phyloP scores from a whole-genome alignment of 1,284 basidiomycete species.

The Ceratobasidium sp. region DNA sequence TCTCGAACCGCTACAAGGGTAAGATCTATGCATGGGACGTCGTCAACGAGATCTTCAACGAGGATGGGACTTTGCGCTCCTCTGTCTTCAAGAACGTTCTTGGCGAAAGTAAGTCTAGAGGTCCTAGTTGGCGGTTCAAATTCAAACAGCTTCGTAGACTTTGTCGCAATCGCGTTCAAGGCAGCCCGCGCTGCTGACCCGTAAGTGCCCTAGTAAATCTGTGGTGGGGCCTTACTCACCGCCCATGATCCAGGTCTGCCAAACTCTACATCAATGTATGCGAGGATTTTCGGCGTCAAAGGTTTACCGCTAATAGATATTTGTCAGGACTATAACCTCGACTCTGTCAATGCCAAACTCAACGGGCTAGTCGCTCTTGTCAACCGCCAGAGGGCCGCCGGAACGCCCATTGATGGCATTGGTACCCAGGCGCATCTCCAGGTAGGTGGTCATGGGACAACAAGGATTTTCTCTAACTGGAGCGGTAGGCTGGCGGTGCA shows the following conservation, averaged over 20 bases:
- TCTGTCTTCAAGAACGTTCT: slow-evolving; percentile 52
- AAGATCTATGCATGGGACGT: slow-evolving; percentile 57
- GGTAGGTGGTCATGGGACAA: background rate
- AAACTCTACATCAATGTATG: slow-evolving; percentile 24
- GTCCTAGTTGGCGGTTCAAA: too few species aligned
- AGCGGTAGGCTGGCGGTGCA: slow-evolving; percentile 38
- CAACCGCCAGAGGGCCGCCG: slow-evolving; percentile 53
- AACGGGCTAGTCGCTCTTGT: slow-evolving; percentile 61
- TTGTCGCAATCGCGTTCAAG: slow-evolving; percentile 22
- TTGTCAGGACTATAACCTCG: slow-evolving; percentile 35
- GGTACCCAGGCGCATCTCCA: slow-evolving; percentile 54
- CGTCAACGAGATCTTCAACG: slow-evolving; percentile 52
- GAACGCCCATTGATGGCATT: slow-evolving; percentile 63
- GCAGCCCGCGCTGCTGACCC: slow-evolving; percentile 9
- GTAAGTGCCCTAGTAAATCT: background rate
- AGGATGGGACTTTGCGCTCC: slow-evolving; percentile 51
- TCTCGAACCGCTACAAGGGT: slow-evolving; percentile 53
- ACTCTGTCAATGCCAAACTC: slow-evolving; percentile 55
- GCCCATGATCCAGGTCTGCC: background rate
- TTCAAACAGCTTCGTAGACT: too few species aligned
- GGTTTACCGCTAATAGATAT: background rate
- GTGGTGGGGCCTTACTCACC: background rate
- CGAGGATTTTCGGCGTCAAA: background rate
- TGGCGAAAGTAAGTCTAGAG: slow-evolving; percentile 39
- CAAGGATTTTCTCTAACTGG: background rate